Conservation (phyloP, 2,329 filamentous ascomycete genomes). For the Knufia petricola region DNA sequence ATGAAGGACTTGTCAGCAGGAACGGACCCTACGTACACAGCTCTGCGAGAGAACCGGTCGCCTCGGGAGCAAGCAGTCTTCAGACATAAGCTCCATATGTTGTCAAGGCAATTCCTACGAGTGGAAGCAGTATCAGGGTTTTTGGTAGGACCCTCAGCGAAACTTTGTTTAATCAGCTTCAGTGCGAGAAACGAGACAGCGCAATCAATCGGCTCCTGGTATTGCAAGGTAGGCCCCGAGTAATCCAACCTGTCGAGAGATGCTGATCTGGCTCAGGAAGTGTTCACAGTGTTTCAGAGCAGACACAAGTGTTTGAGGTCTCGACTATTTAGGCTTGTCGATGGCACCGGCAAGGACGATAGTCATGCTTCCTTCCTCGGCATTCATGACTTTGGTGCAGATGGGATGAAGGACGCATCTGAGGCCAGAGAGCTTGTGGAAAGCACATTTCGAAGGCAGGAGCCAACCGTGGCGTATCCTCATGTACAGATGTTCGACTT, state of each 20-base stretch:
- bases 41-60: constrained; percentile 10
- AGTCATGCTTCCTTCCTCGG: not conserved
- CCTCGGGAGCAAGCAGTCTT: constrained; percentile 3
- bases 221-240: not conserved
- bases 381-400: constrained; percentile 1
- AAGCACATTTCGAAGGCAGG: not conserved
- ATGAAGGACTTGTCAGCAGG: constrained; percentile 8
- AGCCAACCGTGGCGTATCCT: not conserved
- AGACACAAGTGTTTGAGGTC: not conserved
- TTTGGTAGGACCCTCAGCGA: not conserved
- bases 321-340: not conserved
- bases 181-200: not conserved
- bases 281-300: not conserved
- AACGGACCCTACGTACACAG: constrained; percentile 8
- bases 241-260: not conserved
- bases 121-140: not conserved
- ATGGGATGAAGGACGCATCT: not conserved
- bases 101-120: constrained; percentile 8
- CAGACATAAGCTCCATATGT: constrained; percentile 1
- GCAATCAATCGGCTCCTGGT: not conserved
- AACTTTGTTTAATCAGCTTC: not conserved
- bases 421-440: not conserved
- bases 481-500: not conserved
- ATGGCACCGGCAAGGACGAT: not conserved
- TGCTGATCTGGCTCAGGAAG: not conserved